Percentiles rank a stretch among this genome's conserved stretches.
Evolutionary conservation across 495 filamentous ascomycete genomes (phyloP).

Genomic region (Xylaria acuta): DNA sequence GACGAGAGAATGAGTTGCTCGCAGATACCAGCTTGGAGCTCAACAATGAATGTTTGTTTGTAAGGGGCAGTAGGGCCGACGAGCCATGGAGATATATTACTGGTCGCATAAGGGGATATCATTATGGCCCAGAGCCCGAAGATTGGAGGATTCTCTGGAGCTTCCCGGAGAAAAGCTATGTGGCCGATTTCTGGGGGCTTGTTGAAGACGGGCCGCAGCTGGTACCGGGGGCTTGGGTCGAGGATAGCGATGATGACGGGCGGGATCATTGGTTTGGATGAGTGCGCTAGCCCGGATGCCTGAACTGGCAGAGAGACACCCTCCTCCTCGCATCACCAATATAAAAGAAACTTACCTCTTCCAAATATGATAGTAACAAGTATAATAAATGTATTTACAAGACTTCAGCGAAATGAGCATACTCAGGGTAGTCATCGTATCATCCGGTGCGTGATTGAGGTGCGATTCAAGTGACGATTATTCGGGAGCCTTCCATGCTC

Average conservation of each 20-base stretch:
- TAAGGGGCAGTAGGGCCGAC: neutral
- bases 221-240: constrained; percentile 34
- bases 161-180: constrained; percentile 28
- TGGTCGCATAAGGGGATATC: constrained; percentile 17
- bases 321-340: too few relatives aligned
- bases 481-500: too few relatives aligned
- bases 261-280: too few relatives aligned
- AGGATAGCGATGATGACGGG: constrained; percentile 20
- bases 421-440: too few relatives aligned
- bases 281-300: too few relatives aligned
- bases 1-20: neutral
- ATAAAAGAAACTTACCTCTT: too few relatives aligned
- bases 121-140: constrained; percentile 26
- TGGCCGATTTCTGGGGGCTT: constrained; percentile 35
- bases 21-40: neutral
- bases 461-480: too few relatives aligned
- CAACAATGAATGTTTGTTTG: neutral
- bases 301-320: too few relatives aligned
- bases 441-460: too few relatives aligned
- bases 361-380: too few relatives aligned
- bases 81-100: neutral
- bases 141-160: constrained; percentile 32
- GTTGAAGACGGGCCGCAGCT: constrained; percentile 26
- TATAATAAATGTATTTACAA: too few relatives aligned
- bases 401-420: too few relatives aligned